Evolutionary conservation across 768 basidiomycete species (phyloP), one percentile per base, ranked within the genome.

Genomic region (Termitomyces sp.): DNA sequence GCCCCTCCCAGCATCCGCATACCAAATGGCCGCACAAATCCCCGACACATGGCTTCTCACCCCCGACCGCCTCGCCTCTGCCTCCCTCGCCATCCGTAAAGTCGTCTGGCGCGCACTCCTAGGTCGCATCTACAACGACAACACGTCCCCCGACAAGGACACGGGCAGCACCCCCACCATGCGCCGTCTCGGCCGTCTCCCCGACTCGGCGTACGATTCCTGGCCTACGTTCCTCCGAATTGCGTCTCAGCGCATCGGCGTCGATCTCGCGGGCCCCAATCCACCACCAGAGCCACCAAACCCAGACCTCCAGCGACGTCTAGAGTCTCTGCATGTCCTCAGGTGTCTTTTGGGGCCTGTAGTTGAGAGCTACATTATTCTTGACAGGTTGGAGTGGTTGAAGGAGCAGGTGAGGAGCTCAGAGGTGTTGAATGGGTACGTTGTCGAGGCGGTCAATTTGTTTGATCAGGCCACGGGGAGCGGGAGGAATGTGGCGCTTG

Each of bases 391-490:
- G 33, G 65, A 74, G 48, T 92, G 88, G 87, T 63, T 91, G 59
- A 67, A 65, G 56, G 78, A 85, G 44, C 68, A 72, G 55, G 69
- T 83, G 63, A 67, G 60, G 16, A 58, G 39, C 7, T 51, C 58
- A 4, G 42, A 60, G 22, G 40, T 16, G 33, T 12, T 60, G 33
- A 16, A 32, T 4, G 52, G 40, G 22, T 57, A 69, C 61, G 42
- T 65, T 2, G 78, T 83, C 20, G 75, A 80, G 35, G 66, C 84
- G 22, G 76, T 90, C 3, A 91, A 89, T 70, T 68, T 92, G 45
- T 92, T 92, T 62, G 87, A 91, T 67, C 90, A 91, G 70, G 76
- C 77, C 5, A 81, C 81, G 3, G 90, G 88, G 48, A 92, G 90
- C 70, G 89, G 85, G 51, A 75, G 90, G 66, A 92, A 91, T 70